A percentile compares a stretch with the other conserved stretches of the same genome.
These are phyloP conservation scores for Earliella scabrosa DNA, from an alignment of 1,284 basidiomycete genomes.

Conservation along the genomic window DNA sequence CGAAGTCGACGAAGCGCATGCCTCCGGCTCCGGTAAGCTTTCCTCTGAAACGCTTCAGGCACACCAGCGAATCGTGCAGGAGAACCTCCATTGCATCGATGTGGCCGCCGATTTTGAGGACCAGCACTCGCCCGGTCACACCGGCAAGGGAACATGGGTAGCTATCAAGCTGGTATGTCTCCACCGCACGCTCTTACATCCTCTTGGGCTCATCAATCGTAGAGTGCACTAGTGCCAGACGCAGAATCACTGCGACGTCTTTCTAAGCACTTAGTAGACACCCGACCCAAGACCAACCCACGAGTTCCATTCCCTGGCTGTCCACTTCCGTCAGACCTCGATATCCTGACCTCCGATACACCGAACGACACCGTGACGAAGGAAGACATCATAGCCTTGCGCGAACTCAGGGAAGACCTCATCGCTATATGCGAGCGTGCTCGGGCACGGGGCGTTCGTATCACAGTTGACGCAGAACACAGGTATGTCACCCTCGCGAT, in stretches of 20 bases:
- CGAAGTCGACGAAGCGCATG: constrained; percentile 73
- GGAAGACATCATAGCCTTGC: constrained; percentile 66
- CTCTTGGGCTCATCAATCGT: not conserved
- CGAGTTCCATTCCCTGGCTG: constrained; percentile 69
- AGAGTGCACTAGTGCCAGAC: constrained; percentile 68
- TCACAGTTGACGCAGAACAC: constrained; percentile 86
- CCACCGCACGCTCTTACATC: not conserved
- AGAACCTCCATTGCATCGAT: constrained; percentile 77
- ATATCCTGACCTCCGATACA: constrained; percentile 41
- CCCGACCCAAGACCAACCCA: constrained; percentile 36
- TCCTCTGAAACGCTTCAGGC: constrained; percentile 24
- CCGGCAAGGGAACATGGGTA: constrained; percentile 63
- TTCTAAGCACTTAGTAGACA: constrained; percentile 54
- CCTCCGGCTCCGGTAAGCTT: constrained; percentile 36
- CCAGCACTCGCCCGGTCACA: constrained; percentile 37
- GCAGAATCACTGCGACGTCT: constrained; percentile 57
- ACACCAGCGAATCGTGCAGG: constrained; percentile 67
- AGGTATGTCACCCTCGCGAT: constrained; percentile 43
- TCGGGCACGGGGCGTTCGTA: constrained; percentile 58
- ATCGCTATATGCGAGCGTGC: constrained; percentile 58
- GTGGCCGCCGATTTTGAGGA: constrained; percentile 83
- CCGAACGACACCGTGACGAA: constrained; percentile 39
- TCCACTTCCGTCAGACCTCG: constrained; percentile 53
- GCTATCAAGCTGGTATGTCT: constrained; percentile 77
- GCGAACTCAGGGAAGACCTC: constrained; percentile 66